Percentiles rank a stretch among this genome's conserved stretches.
Evolutionary conservation across 2,329 filamentous ascomycete genomes (phyloP).

Genomic region (Shiraia sp.): DNA sequence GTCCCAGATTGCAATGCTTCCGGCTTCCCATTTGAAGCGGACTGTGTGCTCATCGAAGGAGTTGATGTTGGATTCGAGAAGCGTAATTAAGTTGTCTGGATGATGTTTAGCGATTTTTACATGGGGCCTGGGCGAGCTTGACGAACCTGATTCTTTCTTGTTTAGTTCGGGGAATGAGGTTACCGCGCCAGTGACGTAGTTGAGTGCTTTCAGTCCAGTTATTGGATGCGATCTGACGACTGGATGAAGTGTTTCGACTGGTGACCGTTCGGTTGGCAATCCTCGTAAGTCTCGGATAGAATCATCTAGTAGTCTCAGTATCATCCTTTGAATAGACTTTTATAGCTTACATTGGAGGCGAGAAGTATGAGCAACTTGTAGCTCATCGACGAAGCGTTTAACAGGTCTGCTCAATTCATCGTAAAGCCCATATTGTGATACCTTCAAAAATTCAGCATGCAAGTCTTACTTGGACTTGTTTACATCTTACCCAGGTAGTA

Average conservation of each 20-base stretch:
- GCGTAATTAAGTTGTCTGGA: constrained; percentile 12
- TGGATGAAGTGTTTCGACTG: constrained; percentile 45
- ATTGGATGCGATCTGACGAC: constrained; percentile 56
- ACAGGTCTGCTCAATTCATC: constrained; percentile 12
- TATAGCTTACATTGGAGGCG: constrained; percentile 1
- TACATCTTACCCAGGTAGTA: constrained; percentile 3
- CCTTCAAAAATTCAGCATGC: not conserved
- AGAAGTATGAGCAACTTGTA: constrained; percentile 9
- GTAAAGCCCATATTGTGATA: constrained; percentile 17
- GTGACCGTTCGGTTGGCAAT: constrained; percentile 48
- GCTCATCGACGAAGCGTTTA: constrained; percentile 7
- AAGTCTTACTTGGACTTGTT: too few relatives aligned
- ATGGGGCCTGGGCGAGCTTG: not conserved
- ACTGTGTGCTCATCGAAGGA: constrained; percentile 12
- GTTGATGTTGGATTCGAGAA: constrained; percentile 11
- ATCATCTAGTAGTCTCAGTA: constrained; percentile 1
- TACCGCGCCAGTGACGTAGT: constrained; percentile 46
- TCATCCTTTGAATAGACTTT: not conserved
- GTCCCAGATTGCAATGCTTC: constrained; percentile 18
- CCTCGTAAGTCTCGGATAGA: constrained; percentile 4
- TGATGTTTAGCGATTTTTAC: not conserved
- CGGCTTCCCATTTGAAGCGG: constrained; percentile 12
- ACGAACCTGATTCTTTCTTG: constrained; percentile 52
- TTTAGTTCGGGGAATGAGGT: constrained; percentile 56
- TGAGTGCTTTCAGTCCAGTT: constrained; percentile 52